Evolutionary conservation across 164 flowering plant genomes (phyloP), one percentile per base, ranked within the genome.

Genomic region (Vitis riparia): DNA sequence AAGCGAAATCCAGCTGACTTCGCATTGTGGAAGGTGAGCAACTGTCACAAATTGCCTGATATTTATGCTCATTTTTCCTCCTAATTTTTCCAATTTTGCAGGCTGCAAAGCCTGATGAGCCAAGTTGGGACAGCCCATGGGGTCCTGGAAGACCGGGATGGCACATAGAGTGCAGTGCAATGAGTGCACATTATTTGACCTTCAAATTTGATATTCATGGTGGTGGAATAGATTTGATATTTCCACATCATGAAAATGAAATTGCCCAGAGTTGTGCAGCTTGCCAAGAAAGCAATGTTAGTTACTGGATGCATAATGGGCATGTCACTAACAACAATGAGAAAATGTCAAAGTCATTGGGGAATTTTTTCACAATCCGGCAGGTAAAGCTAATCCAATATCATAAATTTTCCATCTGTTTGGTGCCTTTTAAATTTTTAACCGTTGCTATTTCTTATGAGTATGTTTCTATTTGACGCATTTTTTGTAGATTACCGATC

Each of bases 101-200:
- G 99, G 87, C 98, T 75, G 98, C 96, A 60, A 93, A 95, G 77
- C 88, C 90, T 51, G 99, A 84, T 55, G 99, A 95, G 75, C 91
- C 89, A 67, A 82, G 86, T 67, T 95, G 98, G 99, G 93, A 90
- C 23, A 91, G 99, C 78, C 94, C 92, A 0, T 95, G 98, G 99
- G 99, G 99, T 23, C 88, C 81, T 63, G 99, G 99, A 75, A 91
- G 99, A 73, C 98, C 99, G 23, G 98, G 98, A 44, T 93, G 99
- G 99, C 98, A 95, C 75, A 93, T 95, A 47, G 99, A 95, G 71
- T 95, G 99, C 93, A 95, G 99, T 87, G 99, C 99, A 30, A 95
- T 93, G 99, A 95, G 98, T 87, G 93, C 91, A 47, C 87, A 82
- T 62, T 91, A 89, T 76, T 79, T 95, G 29, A 69, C 89, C 2